Percentiles rank a stretch among this genome's conserved stretches.
phyloP scores from a whole-genome alignment of 2,329 filamentous ascomycete species.

The Metarhizium guizhouense region DNA sequence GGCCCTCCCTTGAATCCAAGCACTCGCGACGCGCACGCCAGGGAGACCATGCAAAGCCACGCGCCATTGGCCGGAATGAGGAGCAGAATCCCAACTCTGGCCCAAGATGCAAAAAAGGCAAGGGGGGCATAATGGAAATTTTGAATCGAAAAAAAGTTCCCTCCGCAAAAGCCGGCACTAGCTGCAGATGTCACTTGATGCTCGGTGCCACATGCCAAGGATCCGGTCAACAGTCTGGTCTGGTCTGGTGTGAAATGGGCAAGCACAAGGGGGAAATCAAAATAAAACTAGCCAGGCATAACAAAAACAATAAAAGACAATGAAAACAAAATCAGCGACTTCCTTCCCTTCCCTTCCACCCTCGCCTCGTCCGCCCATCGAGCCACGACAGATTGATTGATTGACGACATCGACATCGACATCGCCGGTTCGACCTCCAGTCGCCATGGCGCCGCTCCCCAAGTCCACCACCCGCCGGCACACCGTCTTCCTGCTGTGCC shows the following conservation, averaged over 20 bases:
- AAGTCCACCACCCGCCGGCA: background rate
- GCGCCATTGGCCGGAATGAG: background rate
- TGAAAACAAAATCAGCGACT: too few species aligned
- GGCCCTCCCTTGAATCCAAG: background rate
- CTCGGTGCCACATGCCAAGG: too few species aligned
- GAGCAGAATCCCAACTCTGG: background rate
- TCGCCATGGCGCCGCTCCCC: slow-evolving; percentile 5
- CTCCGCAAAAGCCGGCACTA: too few species aligned
- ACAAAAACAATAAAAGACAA: too few species aligned
- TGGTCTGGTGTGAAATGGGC: too few species aligned
- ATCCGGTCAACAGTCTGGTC: too few species aligned
- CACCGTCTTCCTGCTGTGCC: slow-evolving; percentile 3
- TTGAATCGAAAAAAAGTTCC: background rate
- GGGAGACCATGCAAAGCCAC: background rate
- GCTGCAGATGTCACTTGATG: too few species aligned
- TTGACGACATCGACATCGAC: background rate
- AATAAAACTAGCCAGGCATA: too few species aligned
- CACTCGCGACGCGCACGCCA: background rate
- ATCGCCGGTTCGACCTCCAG: too few species aligned
- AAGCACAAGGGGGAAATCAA: too few species aligned
- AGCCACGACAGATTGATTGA: background rate
- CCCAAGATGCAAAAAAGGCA: background rate
- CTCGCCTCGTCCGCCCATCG: too few species aligned
- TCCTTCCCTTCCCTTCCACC: too few species aligned
- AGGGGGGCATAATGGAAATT: background rate